Conservation (phyloP, 2,329 filamentous ascomycete genomes). For the Salinomyces thailandicus region DNA sequence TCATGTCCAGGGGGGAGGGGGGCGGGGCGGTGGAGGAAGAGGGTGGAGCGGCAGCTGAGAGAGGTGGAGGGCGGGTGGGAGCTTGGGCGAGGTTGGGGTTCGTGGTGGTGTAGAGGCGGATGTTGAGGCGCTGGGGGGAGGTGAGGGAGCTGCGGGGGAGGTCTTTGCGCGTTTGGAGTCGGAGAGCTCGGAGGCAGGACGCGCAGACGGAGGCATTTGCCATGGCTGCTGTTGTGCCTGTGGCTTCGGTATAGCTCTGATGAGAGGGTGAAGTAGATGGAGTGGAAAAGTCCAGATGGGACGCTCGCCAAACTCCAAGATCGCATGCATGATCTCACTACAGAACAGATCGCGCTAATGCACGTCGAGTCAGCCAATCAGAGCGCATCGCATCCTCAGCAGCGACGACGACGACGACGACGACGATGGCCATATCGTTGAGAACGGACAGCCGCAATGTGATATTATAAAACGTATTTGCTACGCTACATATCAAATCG, state of each 20-base stretch:
- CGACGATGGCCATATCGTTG: no score
- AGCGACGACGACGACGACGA: no score
- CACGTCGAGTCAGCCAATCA: background rate
- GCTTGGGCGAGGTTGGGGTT: slow-evolving; percentile 2
- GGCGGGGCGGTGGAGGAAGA: slow-evolving; percentile 6
- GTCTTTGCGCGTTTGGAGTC: slow-evolving; percentile 8
- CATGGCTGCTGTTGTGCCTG: no score
- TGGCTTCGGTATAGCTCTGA: no score
- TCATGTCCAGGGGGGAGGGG: slow-evolving; percentile 9
- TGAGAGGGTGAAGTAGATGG: background rate
- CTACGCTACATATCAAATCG: background rate
- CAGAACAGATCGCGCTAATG: background rate
- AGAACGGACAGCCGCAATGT: no score
- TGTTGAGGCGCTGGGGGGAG: background rate
- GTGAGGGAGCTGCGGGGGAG: slow-evolving; percentile 6
- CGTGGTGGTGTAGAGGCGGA: slow-evolving; percentile 4
- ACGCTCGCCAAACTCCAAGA: no score
- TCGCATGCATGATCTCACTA: slow-evolving; percentile 4
- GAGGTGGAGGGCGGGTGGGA: slow-evolving; percentile 1
- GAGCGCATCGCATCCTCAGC: background rate
- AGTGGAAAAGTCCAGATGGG: background rate
- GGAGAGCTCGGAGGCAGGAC: slow-evolving; percentile 16
- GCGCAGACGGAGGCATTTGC: slow-evolving; percentile 15
- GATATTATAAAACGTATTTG: no score
- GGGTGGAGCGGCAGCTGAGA: slow-evolving; percentile 1